Evolutionary conservation across 208 protist genomes (phyloP), one percentile per base, ranked within the genome.

Genomic region (Acanthamoeba rhysodes): DNA sequence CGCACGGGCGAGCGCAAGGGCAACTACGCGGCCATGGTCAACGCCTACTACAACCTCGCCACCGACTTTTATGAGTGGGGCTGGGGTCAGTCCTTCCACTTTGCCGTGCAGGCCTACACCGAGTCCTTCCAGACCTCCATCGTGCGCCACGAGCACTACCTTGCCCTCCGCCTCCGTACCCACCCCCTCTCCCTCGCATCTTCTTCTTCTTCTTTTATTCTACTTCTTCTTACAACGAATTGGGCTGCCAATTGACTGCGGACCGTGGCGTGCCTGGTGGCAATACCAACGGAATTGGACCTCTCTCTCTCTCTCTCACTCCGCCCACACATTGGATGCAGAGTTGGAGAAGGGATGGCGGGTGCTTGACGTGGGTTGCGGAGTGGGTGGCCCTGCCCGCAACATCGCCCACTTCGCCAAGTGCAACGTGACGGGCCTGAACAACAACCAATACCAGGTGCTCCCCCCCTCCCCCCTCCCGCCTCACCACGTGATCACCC

Each of bases 371-470:
- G 94, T 99, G 45, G 99, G 99, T 94, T 99, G 99, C 96, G 99
- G 99, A 92, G 98, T 99, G 48, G 99, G 99, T 80, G 99, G 99
- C 41, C 99, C 99, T 62, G 96, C 97, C 24, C 97, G 98, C 64
- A 98, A 98, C 96, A 99, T 99, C 90, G 98, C 99, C 24, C 98
- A 98, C 92, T 99, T 99, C 96, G 98, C 98, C 24, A 98, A 97
- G 90, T 99, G 98, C 95, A 97, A 99, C 84, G 97, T 99, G 57
- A 98, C 97, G 22, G 99, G 99, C 41, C 93, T 99, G 24, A 99
- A 99, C 97, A 99, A 99, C 97, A 99, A 99, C 97, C 98, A 98
- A 90, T 99, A 99, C 97, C 99, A 99, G 97, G 98, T 99, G 88
- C 29, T 6, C 57, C 57, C 97, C 53, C 53, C 53, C 53, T 7